A percentile compares a stretch with the other conserved stretches of the same genome.
Evolutionary conservation across 805 yeast genomes (phyloP).

Genomic region (Nematodospora valgi): DNA sequence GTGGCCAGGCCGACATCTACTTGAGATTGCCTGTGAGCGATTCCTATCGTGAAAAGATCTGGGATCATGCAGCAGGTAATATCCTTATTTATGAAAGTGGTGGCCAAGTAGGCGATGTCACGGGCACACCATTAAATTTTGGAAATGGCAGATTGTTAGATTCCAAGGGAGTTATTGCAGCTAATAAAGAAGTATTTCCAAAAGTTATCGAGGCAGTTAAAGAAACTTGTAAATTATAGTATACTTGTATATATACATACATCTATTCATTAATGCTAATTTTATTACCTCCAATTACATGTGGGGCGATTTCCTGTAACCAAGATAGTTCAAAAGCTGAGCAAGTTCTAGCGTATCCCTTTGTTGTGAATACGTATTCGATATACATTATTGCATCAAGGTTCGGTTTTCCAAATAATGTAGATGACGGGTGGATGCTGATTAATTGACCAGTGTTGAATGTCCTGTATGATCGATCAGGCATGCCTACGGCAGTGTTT

Average conservation of each 20-base stretch:
- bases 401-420: slow-evolving; percentile 70
- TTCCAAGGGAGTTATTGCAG: slow-evolving; percentile 93
- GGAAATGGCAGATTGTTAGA: slow-evolving; percentile 78
- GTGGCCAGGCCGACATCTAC: slow-evolving; percentile 91
- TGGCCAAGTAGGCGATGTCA: slow-evolving; percentile 83
- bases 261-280: slow-evolving; percentile 23
- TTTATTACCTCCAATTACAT: slow-evolving; percentile 46
- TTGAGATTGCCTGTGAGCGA: slow-evolving; percentile 79
- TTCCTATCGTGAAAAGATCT: slow-evolving; percentile 84
- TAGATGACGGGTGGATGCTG: slow-evolving; percentile 86
- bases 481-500: slow-evolving; percentile 91
- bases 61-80: slow-evolving; percentile 99
- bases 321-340: slow-evolving; percentile 76
- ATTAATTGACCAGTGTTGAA: slow-evolving; percentile 79
- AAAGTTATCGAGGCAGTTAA: slow-evolving; percentile 48
- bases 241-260: neutral
- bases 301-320: slow-evolving; percentile 81
- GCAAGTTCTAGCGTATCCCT: slow-evolving; percentile 91
- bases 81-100: slow-evolving; percentile 86
- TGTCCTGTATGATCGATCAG: slow-evolving; percentile 89
- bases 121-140: slow-evolving; percentile 72
- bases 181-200: slow-evolving; percentile 47
- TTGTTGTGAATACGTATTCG: slow-evolving; percentile 89
- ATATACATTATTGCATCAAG: slow-evolving; percentile 90
- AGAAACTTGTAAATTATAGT: slow-evolving; percentile 21